These are phyloP conservation scores for Samsoniella hepiali DNA, from an alignment of 2,329 filamentous ascomycete genomes.

Conservation along the genomic window DNA sequence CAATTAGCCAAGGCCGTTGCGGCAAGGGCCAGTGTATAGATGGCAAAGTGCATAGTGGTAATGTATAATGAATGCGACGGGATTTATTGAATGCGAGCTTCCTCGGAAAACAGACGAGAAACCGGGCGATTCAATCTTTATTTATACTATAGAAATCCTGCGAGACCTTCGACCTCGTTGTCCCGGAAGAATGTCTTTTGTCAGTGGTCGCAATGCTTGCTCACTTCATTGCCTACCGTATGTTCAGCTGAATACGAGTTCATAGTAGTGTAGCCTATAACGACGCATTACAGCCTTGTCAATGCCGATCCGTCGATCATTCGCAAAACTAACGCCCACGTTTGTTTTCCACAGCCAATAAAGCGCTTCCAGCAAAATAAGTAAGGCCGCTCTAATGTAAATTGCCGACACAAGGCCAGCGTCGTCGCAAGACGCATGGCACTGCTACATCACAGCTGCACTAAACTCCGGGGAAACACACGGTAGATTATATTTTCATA, in stretches of 20 bases:
- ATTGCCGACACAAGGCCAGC: background rate
- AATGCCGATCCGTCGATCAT: background rate
- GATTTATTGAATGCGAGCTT: background rate
- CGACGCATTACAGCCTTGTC: background rate
- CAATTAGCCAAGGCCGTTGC: background rate
- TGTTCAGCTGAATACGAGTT: background rate
- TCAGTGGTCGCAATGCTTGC: background rate
- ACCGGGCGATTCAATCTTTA: background rate
- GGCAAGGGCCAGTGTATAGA: background rate
- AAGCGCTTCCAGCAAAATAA: too few species aligned
- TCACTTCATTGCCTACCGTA: background rate
- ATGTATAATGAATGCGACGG: background rate
- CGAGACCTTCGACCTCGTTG: background rate
- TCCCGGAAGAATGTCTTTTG: background rate
- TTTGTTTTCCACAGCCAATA: background rate
- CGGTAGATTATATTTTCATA: too few species aligned
- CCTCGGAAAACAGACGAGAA: background rate
- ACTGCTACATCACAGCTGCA: background rate
- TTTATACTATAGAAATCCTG: background rate
- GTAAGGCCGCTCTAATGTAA: too few species aligned
- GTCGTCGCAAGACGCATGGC: background rate
- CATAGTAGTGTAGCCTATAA: too few species aligned
- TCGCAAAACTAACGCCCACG: background rate
- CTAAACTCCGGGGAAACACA: too few species aligned
- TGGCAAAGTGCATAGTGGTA: background rate